These are phyloP conservation scores for Fusarium sp. DNA, from an alignment of 2,329 filamentous ascomycete genomes.

Conservation along the genomic window DNA sequence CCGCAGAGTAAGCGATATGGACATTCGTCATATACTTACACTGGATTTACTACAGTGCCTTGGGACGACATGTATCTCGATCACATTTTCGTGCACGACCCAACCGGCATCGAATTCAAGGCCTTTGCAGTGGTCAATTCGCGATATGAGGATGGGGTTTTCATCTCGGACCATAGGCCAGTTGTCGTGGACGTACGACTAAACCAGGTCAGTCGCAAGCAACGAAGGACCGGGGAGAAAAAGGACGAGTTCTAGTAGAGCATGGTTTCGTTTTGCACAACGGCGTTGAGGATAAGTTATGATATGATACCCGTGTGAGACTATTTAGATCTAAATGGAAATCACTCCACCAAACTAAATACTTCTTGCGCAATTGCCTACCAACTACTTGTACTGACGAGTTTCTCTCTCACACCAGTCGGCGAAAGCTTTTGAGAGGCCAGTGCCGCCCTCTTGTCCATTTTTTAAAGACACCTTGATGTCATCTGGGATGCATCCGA, in stretches of 20 bases:
- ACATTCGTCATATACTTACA: slow-evolving; percentile 42
- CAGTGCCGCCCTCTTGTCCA: slow-evolving; percentile 5
- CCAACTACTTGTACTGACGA: background rate
- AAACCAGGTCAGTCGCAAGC: slow-evolving; percentile 22
- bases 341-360: background rate
- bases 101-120: slow-evolving; percentile 34
- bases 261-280: background rate
- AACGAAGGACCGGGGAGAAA: background rate
- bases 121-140: slow-evolving; percentile 41
- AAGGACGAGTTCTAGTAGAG: background rate
- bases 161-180: slow-evolving; percentile 47
- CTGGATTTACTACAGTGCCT: slow-evolving; percentile 38
- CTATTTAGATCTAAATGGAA: slow-evolving; percentile 4
- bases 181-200: slow-evolving; percentile 42
- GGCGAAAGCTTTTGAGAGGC: slow-evolving; percentile 8
- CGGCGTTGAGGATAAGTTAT: slow-evolving; percentile 11
- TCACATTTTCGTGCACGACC: slow-evolving; percentile 45
- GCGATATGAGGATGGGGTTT: slow-evolving; percentile 41
- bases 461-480: slow-evolving; percentile 19
- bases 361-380: background rate
- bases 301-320: slow-evolving; percentile 19
- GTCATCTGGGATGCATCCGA: slow-evolving; percentile 22
- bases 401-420: slow-evolving; percentile 28
- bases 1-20: slow-evolving; percentile 37
- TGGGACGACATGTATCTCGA: slow-evolving; percentile 41